Conservation (phyloP, 2,329 filamentous ascomycete genomes). For the Aspergillus alliaceus region DNA sequence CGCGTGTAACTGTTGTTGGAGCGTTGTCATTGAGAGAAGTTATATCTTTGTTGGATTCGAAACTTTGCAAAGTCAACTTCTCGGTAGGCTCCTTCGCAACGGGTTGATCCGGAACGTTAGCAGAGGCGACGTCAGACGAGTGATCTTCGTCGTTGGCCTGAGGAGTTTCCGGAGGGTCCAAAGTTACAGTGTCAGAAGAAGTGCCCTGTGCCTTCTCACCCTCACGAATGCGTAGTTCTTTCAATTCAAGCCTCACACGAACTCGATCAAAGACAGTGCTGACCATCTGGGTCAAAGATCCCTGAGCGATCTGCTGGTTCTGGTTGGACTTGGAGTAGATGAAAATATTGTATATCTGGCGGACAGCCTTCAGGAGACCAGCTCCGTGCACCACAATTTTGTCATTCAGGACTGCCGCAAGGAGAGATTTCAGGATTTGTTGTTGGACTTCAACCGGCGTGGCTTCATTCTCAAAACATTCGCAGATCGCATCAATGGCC, state of each 20-base stretch:
- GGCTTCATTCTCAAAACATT: slow-evolving; percentile 96
- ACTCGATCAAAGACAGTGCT: slow-evolving; percentile 97
- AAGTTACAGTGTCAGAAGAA: slow-evolving; percentile 38
- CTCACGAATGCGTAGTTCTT: slow-evolving; percentile 68
- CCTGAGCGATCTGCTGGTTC: slow-evolving; percentile 96
- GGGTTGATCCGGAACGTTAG: slow-evolving; percentile 39
- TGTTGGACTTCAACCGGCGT: slow-evolving; percentile 90
- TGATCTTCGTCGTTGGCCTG: slow-evolving; percentile 51
- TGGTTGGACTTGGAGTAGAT: slow-evolving; percentile 88
- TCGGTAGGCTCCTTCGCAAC: slow-evolving; percentile 55
- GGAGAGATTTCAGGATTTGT: slow-evolving; percentile 94
- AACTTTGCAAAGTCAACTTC: slow-evolving; percentile 68
- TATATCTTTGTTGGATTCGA: slow-evolving; percentile 68
- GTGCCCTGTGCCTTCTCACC: slow-evolving; percentile 33
- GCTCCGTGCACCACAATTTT: slow-evolving; percentile 98
- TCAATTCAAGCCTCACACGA: slow-evolving; percentile 79
- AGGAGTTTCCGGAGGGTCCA: slow-evolving; percentile 39
- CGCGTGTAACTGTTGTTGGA: slow-evolving; percentile 65
- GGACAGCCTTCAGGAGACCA: slow-evolving; percentile 90
- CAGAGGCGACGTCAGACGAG: slow-evolving; percentile 40
- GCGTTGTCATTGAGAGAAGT: slow-evolving; percentile 66
- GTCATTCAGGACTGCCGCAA: slow-evolving; percentile 94
- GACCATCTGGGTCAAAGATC: slow-evolving; percentile 96
- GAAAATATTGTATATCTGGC: slow-evolving; percentile 99
- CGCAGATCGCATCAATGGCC: slow-evolving; percentile 98